Base-by-base conservation (phyloP, 2,329 filamentous ascomycete species). In the Alternaria infectoria region DNA sequence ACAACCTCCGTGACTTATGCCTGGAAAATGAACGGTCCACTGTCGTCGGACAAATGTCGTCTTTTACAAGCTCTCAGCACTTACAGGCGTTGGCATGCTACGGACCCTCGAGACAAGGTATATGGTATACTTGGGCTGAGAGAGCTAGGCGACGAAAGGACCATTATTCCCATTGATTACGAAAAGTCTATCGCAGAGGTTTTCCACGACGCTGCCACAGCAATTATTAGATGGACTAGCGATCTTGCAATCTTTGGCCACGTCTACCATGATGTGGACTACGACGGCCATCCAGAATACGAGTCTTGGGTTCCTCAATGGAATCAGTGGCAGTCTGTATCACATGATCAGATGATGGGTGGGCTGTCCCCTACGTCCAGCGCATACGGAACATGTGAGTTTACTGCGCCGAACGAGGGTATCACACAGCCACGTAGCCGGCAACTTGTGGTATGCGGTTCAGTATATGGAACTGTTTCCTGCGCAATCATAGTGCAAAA, bases 401-500 rank as follows among this genome's bases (percentile, higher is more conserved):
- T 40, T 40, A 40, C 9, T 40, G 36, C 0, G 36, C 36, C 36
- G 36, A 10, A 17, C n/a, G n/a, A 40, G 3, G 3, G 8, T 40
- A 40, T 17, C 4, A 17, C 36, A 40, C 15, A 17, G 36, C 36
- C 36, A 40, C 9, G 5, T 17, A 5, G 36, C 3, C 8, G 36
- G n/a, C 15, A 17, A 17, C 15, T 40, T 2, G 3, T 40, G 2
- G 36, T 40, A 40, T 17, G n/a, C 1, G 36, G 36, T 17, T 40
- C 36, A 40, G 36, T 40, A 40, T 40, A 10, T 40, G 36, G 1
- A 40, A 40, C 5, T 40, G 36, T 40, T 11, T 40, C n/a, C 6
- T 40, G 0, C n/a, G 6, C 8, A 0, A 40, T 0, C 13, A 3
- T 36, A n/a, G 0, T 36, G 32, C 32, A n/a, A 5, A 4, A 36